A percentile compares a stretch with the other conserved stretches of the same genome.
Conservation (phyloP, 2,329 filamentous ascomycete genomes). For the Hypoxylon sp. region DNA sequence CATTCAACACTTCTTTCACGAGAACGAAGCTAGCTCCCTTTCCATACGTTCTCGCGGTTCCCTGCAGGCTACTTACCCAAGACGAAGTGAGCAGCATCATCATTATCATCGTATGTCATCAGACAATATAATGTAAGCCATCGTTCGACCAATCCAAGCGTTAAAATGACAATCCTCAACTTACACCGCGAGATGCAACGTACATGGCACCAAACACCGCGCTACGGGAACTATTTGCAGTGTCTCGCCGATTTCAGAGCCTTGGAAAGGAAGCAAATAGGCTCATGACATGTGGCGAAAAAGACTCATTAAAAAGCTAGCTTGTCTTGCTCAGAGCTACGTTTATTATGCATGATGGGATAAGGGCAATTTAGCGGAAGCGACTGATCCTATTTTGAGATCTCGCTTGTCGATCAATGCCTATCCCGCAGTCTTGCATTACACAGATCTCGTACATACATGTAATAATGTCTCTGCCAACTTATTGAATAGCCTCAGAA, state of each 20-base stretch:
- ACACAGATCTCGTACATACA: not conserved
- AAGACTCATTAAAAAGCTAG: not conserved
- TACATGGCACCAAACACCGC: conserved; percentile 18
- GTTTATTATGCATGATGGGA: conserved; percentile 6
- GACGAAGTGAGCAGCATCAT: conserved; percentile 5
- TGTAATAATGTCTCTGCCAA: not conserved
- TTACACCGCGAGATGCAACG: conserved; percentile 11
- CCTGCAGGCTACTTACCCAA: conserved; percentile 12
- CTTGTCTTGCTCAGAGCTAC: conserved; percentile 3
- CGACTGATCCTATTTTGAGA: conserved; percentile 9
- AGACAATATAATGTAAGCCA: conserved; percentile 21
- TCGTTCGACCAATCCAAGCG: conserved; percentile 34
- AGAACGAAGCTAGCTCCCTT: conserved; percentile 9
- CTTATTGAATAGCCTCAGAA: not conserved
- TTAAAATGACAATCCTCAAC: not conserved
- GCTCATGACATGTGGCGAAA: conserved; percentile 40
- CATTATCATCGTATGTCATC: conserved; percentile 34
- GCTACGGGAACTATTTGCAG: conserved; percentile 14
- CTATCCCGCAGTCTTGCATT: conserved; percentile 12
- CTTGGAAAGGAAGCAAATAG: conserved; percentile 35
- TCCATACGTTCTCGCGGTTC: conserved; percentile 9
- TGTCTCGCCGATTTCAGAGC: conserved; percentile 1
- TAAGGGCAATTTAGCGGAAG: conserved; percentile 15
- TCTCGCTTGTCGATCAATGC: conserved; percentile 23
- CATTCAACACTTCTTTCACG: conserved; percentile 2